A percentile compares a stretch with the other conserved stretches of the same genome.
Evolutionary conservation across 345 rosid genomes (phyloP).

Genomic region (Rhodomyrtus tomentosa): DNA sequence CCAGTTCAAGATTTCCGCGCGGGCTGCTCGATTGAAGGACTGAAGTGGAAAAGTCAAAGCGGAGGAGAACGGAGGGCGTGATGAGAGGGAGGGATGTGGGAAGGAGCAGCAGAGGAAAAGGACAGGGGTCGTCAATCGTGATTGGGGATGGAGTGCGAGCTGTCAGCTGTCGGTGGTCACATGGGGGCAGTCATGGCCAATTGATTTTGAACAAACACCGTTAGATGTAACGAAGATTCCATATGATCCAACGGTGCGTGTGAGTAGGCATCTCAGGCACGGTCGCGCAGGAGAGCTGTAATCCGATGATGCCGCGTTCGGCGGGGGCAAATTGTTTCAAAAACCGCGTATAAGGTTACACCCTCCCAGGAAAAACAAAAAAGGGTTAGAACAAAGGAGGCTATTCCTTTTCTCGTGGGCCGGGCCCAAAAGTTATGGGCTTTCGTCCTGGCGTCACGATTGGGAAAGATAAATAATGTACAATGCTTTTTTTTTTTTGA

Average conservation of each 20-base stretch:
- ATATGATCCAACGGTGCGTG: neutral
- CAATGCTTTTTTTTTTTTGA: no score
- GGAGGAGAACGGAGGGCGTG: neutral
- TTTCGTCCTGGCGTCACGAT: neutral
- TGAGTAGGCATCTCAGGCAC: neutral
- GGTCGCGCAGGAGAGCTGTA: neutral
- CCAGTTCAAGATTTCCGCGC: fast-evolving
- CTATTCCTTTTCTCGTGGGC: neutral
- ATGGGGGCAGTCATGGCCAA: neutral
- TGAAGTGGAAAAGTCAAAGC: neutral
- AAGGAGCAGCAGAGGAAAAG: constrained; percentile 3
- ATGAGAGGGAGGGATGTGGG: neutral
- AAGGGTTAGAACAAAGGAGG: neutral
- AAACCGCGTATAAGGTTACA: neutral
- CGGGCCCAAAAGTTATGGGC: neutral
- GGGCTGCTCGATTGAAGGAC: neutral
- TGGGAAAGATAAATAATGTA: neutral
- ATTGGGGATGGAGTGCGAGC: constrained; percentile 7
- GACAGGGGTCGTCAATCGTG: neutral
- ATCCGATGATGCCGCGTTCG: neutral
- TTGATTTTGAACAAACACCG: neutral
- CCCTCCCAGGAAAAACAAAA: no score
- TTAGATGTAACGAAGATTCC: neutral
- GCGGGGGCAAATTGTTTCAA: neutral
- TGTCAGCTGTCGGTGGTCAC: constrained; percentile 39